Percentiles rank a stretch among this genome's conserved stretches.
phyloP scores from a whole-genome alignment of 768 basidiomycete species.

The Pleurotus citrinopileatus region DNA sequence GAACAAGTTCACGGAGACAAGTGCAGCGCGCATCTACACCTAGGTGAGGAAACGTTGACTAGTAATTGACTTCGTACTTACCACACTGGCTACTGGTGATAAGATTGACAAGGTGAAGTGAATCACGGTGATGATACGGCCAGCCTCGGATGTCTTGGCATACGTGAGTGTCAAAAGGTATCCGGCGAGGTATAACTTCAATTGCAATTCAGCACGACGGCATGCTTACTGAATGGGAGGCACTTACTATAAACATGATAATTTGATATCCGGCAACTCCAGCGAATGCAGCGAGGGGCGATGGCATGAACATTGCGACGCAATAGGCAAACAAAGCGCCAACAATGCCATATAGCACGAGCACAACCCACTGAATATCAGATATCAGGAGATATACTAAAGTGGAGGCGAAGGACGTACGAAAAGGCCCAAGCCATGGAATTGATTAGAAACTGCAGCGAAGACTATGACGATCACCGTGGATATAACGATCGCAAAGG shows the following conservation, averaged over 20 bases:
- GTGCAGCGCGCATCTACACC: conserved; percentile 55
- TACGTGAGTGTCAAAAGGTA: conserved; percentile 76
- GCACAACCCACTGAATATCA: conserved; percentile 59
- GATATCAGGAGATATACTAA: background rate
- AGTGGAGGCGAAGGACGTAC: conserved; percentile 28
- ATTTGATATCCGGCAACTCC: conserved; percentile 71
- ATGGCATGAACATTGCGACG: conserved; percentile 54
- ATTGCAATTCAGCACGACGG: background rate
- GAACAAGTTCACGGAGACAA: conserved; percentile 80
- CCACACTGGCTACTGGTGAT: conserved; percentile 68
- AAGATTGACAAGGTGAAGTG: conserved; percentile 64
- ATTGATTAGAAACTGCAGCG: conserved; percentile 53
- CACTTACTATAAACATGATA: conserved; percentile 65
- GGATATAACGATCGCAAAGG: conserved; percentile 55
- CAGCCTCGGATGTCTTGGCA: conserved; percentile 56
- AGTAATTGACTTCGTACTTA: conserved; percentile 30
- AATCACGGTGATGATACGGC: conserved; percentile 53
- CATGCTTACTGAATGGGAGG: background rate
- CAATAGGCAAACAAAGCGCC: conserved; percentile 70
- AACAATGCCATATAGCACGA: conserved; percentile 69
- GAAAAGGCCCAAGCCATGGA: conserved; percentile 66
- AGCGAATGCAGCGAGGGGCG: conserved; percentile 74
- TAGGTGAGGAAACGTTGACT: background rate
- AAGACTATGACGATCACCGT: conserved; percentile 66
- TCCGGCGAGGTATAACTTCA: conserved; percentile 58